Evolutionary conservation across 805 yeast species (phyloP), one percentile per base, ranked within the genome.

Genomic region (Starmerella riodocensis): DNA sequence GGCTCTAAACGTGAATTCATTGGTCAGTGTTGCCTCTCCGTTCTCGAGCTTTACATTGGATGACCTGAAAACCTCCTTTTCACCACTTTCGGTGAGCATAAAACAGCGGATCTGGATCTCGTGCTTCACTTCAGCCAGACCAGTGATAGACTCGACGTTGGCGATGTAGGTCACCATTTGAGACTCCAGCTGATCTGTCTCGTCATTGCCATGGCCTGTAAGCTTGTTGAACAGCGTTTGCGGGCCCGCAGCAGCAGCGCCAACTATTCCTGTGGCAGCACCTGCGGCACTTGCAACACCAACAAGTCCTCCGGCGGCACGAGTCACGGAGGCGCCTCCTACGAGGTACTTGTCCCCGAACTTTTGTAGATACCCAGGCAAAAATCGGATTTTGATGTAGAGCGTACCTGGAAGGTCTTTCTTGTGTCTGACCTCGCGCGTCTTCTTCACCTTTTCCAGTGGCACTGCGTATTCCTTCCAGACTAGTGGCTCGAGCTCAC

Each of bases 31-130:
- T n/a, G 56, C 51, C 28, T 52, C 47, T 22, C 75, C 77, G 6
- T 62, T 61, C 7, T 61, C 59, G 12, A 70, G 59, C 51, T 80
- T 81, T 39, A 62, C 55, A 17, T 67, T 55, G 57, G 75, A 73
- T 1, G 94, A 77, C 56, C 74, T 78, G 62, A 66, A 71, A 28
- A 88, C 53, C 32, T 70, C 79, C 53, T 73, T 78, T 37, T 63
- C 65, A 28, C 31, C 31, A 47, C 62, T 67, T 47, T 51, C 52
- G 17, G 50, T 57, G n/a, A 48, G 36, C 6, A 49, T 23, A 19
- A 65, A 62, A 8, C 63, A 58, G 18, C 71, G 77, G 32, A 82
- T 68, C 46, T 71, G 78, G 14, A 63, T 42, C 16, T 52, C 47
- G 25, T 48, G 48, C 33, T 52, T 53, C 22, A 54, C 32, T 11